Base-by-base conservation (phyloP, 2,329 filamentous ascomycete species). In the Neonectria punicea region DNA sequence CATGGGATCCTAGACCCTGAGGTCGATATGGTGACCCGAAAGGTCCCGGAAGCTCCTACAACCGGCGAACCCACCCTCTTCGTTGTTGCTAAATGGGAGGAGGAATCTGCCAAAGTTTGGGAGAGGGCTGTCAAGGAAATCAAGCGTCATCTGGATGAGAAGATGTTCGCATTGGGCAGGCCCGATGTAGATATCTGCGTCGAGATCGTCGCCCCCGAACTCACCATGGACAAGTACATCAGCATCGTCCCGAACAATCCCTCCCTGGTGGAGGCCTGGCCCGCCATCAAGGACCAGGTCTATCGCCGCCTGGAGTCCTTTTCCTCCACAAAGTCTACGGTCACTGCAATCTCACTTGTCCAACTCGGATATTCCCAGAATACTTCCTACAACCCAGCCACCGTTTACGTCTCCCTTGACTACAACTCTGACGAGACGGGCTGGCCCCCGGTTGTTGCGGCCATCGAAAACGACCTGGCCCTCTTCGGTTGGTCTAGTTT, bases 331-430 rank as follows among this genome's bases (percentile, higher is more conserved):
- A 6, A 11, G 1, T 30, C 28, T 2, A 1, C 8, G 1, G 3
- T 58, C 2, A 53, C 32, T 1, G 2, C 30, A 2, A 56, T 65
- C 13, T 22, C 47, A 1, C 18, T 67, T 0, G 50, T 62, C 11
- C 25, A 16, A 2, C 57, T 61, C 1, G 60, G 64, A 2, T 11
- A 25, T 11, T 3, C 7, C 3, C 5, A 0, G 1, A 20, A 54
- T 9, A 10, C 5, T 7, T 4, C 6, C 5, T 1, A 13, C 2
- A 65, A 66, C 1, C 65, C 51, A 0, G 7, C 14, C 8, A 63
- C 54, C 2, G 30, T 65, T 1, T 66, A 62, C n/a, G 51, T 67
- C 4, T 44, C 41, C 1, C 20, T 67, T 1, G 20, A 54, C 4
- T 22, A 46, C 30, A 0, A 0, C 0, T 66, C 65, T 4, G 36